Percentiles rank a stretch among this genome's conserved stretches.
These are phyloP conservation scores for Hyphodiscus hymeniophilus DNA, from an alignment of 495 filamentous ascomycete genomes.

Conservation along the genomic window DNA sequence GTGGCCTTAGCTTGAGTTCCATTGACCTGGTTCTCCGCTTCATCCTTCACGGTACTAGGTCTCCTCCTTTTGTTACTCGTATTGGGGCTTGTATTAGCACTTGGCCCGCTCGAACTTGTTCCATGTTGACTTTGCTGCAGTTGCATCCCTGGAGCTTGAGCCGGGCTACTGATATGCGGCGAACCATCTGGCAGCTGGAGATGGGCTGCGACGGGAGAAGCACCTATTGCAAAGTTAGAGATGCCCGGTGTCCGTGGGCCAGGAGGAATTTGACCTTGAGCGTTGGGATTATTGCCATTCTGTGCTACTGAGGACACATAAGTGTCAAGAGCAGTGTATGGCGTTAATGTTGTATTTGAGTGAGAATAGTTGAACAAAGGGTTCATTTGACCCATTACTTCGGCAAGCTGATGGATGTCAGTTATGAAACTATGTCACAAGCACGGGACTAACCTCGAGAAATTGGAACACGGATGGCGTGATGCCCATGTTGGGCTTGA, in stretches of 20 bases:
- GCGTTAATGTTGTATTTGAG: conserved; percentile 45
- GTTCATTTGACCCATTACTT: conserved; percentile 69
- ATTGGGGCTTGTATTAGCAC: conserved; percentile 79
- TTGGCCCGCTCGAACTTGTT: conserved; percentile 59
- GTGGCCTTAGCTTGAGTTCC: conserved; percentile 31
- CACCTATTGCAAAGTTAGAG: conserved; percentile 40
- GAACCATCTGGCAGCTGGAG: conserved; percentile 49
- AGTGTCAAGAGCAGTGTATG: conserved; percentile 53
- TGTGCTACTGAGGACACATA: conserved; percentile 38
- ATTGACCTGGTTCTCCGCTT: conserved; percentile 49
- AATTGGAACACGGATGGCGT: conserved; percentile 54
- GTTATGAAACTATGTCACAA: not conserved
- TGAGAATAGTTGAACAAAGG: conserved; percentile 56
- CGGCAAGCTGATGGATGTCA: conserved; percentile 45
- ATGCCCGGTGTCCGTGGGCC: conserved; percentile 35
- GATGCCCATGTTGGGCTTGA: conserved; percentile 52
- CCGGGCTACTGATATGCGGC: conserved; percentile 48
- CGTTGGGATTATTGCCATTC: conserved; percentile 1
- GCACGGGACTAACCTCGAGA: conserved; percentile 48
- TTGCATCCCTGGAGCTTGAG: conserved; percentile 58
- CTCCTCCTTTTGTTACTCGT: conserved; percentile 70
- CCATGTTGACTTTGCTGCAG: conserved; percentile 67
- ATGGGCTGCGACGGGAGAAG: conserved; percentile 47
- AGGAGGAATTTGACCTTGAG: conserved; percentile 8
- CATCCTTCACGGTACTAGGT: conserved; percentile 68